phyloP scores from a whole-genome alignment of 2,329 filamentous ascomycete genomes.

The Cercospora sp. region DNA sequence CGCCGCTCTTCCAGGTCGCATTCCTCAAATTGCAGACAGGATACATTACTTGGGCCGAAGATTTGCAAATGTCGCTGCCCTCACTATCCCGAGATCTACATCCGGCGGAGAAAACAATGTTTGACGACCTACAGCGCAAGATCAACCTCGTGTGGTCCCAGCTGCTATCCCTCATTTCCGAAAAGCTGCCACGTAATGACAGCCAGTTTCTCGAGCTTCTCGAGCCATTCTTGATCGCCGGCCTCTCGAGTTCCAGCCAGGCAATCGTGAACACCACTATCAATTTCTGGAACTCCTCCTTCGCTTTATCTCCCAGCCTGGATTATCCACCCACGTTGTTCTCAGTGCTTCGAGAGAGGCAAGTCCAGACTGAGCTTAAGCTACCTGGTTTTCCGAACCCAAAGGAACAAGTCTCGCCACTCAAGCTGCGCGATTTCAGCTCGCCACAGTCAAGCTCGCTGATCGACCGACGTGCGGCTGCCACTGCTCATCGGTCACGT shows the following conservation, averaged over 20 bases:
- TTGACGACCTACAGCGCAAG: not conserved
- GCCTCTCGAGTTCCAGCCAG: slow-evolving; percentile 55
- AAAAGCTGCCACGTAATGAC: slow-evolving; percentile 61
- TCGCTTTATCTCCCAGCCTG: slow-evolving; percentile 60
- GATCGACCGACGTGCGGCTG: slow-evolving; percentile 3
- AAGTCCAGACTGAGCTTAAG: slow-evolving; percentile 55
- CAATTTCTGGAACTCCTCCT: slow-evolving; percentile 69
- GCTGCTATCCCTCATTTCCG: slow-evolving; percentile 54
- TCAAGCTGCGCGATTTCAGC: not conserved
- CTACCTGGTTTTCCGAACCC: slow-evolving; percentile 48
- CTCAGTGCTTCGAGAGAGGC: slow-evolving; percentile 61
- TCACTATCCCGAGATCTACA: not conserved
- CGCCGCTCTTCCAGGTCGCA: slow-evolving; percentile 55
- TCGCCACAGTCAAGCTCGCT: not conserved
- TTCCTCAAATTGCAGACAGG: slow-evolving; percentile 64
- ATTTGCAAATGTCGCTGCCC: slow-evolving; percentile 42
- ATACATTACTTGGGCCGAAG: slow-evolving; percentile 64
- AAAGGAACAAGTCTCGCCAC: not conserved
- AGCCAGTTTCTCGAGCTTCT: slow-evolving; percentile 56
- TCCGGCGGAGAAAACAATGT: not conserved
- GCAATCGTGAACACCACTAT: slow-evolving; percentile 55
- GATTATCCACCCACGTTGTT: slow-evolving; percentile 67
- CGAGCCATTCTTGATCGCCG: slow-evolving; percentile 53
- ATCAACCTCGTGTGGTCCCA: slow-evolving; percentile 40
- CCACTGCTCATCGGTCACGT: not conserved